Conservation (phyloP, 2,329 filamentous ascomycete genomes). For the Tolypocladium tropicale region DNA sequence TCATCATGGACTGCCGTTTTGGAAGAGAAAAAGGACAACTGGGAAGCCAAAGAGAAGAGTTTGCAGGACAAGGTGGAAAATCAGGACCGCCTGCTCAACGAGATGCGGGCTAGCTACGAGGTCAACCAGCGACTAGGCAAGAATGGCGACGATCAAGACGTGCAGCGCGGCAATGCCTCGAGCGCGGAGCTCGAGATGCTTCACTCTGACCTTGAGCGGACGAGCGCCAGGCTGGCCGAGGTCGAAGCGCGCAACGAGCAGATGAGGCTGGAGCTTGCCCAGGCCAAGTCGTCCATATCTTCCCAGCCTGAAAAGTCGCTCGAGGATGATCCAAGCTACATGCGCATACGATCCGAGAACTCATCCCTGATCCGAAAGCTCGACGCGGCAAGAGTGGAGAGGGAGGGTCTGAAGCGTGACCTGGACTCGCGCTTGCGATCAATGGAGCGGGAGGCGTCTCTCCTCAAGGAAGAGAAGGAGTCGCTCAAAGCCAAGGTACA, state of each 20-base stretch:
- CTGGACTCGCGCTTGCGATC: slow-evolving; percentile 65
- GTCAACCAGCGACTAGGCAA: slow-evolving; percentile 83
- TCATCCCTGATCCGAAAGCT: slow-evolving; percentile 83
- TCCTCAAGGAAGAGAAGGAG: slow-evolving; percentile 73
- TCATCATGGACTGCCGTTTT: slow-evolving; percentile 81
- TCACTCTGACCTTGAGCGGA: slow-evolving; percentile 81
- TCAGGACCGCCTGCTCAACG: slow-evolving; percentile 83
- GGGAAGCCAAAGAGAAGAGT: slow-evolving; percentile 84
- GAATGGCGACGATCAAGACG: slow-evolving; percentile 51
- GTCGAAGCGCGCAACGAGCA: slow-evolving; percentile 93
- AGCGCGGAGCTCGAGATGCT: slow-evolving; percentile 92
- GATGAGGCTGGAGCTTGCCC: slow-evolving; percentile 78
- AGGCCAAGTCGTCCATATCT: slow-evolving; percentile 62
- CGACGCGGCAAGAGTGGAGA: slow-evolving; percentile 73
- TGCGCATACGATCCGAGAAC: slow-evolving; percentile 86
- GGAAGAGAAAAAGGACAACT: slow-evolving; percentile 91
- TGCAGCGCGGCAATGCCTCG: slow-evolving; percentile 56
- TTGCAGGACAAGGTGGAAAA: slow-evolving; percentile 91
- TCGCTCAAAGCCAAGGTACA: slow-evolving; percentile 69
- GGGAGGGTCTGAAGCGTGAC: slow-evolving; percentile 67
- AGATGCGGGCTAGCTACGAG: slow-evolving; percentile 95
- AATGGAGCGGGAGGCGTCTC: slow-evolving; percentile 67
- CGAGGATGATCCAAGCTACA: slow-evolving; percentile 83
- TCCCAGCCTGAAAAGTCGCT: slow-evolving; percentile 50
- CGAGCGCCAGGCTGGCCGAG: slow-evolving; percentile 76